Evolutionary conservation across 23 red algal species (phyloP), one percentile per base, ranked within the genome.

Genomic region (Gracilaria domingensis): DNA sequence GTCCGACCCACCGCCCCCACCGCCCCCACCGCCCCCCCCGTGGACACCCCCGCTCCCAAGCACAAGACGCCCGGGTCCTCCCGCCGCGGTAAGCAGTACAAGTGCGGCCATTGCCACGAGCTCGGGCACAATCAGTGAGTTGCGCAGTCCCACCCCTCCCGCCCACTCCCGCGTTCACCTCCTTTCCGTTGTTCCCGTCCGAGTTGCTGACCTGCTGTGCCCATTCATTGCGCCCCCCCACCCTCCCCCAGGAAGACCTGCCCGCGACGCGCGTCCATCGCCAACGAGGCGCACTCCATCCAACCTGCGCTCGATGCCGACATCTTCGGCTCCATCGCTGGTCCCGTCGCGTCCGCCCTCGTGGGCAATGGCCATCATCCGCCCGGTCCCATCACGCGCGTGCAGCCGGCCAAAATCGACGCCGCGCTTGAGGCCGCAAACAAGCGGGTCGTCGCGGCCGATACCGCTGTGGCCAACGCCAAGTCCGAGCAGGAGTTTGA

Each of bases 111-210:
- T 21, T 88, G 84, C 28, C 84, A 88, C 29, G 84, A 88, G 51
- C 70, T 88, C 61, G 84, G 84, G 13, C 84, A 88, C 56, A 88
- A 88, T 48, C 84, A 88, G 84, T 88, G 66, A 50, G 84, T 88
- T 88, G n/a, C n/a, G n/a, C n/a, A n/a, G n/a, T n/a, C n/a, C n/a
- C n/a, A n/a, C n/a, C n/a, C n/a, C n/a, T 17, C 4, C 62, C 36
- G 23, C 16, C 60, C 60, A 25, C 61, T 25, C 13, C 45, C 57
- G 3, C 25, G 8, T 20, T 32, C 44, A 1, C 38, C 21, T 5
- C 61, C 26, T 39, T 55, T 12, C n/a, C 59, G 1, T 2, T 17
- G 21, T 60, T 82, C 51, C 14, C 24, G 37, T 36, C 8, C 78
- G 0, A 32, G 24, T 17, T 36, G 32, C 51, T 60, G 39, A 56